These are phyloP conservation scores for Gonium pectorale DNA, from an alignment of 139 green algal species.

Conservation along the genomic window DNA sequence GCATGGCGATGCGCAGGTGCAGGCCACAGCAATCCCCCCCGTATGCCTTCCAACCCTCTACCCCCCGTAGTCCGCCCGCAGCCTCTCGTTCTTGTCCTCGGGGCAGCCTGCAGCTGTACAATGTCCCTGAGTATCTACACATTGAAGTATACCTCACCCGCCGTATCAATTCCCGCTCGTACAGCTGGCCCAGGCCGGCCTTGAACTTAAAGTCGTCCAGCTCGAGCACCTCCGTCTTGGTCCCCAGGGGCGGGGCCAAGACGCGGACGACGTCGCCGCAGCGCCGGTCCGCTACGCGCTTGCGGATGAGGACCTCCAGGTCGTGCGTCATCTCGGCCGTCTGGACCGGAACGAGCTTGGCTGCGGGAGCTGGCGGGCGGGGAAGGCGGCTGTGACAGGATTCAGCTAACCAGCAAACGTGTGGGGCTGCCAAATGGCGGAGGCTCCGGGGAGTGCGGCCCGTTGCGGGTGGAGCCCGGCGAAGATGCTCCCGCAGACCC, in stretches of 20 bases:
- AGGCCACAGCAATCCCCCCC: too few species aligned
- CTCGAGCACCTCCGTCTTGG: slow-evolving; percentile 67
- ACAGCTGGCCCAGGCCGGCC: slow-evolving; percentile 85
- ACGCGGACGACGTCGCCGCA: slow-evolving; percentile 85
- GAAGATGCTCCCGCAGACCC: too few species aligned
- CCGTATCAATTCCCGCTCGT: slow-evolving; percentile 83
- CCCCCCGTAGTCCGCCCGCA: too few species aligned
- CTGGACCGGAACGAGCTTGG: slow-evolving; percentile 77
- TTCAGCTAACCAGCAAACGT: too few species aligned
- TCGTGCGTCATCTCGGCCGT: slow-evolving; percentile 87
- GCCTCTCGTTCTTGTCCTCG: slow-evolving; percentile 66
- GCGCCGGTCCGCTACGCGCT: slow-evolving; percentile 68
- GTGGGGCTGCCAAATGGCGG: too few species aligned
- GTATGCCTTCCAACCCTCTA: too few species aligned
- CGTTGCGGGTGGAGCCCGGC: too few species aligned
- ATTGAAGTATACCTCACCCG: not conserved
- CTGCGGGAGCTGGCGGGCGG: not conserved
- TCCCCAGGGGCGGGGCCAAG: slow-evolving; percentile 68
- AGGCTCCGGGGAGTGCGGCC: too few species aligned
- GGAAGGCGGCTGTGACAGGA: not conserved
- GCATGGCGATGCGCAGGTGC: too few species aligned
- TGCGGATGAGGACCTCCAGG: slow-evolving; percentile 93
- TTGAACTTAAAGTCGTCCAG: slow-evolving; percentile 83
- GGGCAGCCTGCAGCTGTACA: slow-evolving; percentile 19
- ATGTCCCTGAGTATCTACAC: too few species aligned